Evolutionary conservation across 169 alveolate genomes (phyloP), one percentile per base, ranked within the genome.

Genomic region (Eimeria mitis): DNA sequence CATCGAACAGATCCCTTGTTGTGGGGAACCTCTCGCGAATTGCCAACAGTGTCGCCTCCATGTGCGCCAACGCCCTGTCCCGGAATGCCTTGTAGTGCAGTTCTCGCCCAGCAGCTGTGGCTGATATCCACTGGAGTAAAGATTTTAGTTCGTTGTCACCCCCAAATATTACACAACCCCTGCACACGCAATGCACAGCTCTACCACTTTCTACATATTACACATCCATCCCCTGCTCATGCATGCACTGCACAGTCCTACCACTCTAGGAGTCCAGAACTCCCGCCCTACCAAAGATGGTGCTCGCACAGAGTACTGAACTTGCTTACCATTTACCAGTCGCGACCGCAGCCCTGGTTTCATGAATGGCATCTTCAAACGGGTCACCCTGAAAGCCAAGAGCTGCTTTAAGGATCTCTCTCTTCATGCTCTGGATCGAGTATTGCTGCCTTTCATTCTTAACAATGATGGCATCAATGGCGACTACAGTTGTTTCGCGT

Each of bases 311-410:
- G 23, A 1, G 68, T 47, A 16, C 40, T 70, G 49, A 7, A 13
- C 83, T 7, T 40, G 54, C 89, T 76, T 42, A 90, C 95, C 95
- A 90, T 21, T 52, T 44, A 14, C 95, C 95, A 14, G 95, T 75
- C 7, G 95, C 95, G 42, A 90, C 89, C 83, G 70, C 56, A 7
- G 70, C 68, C 81, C 37, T 68, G 23, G 83, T 21, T 5, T 21
- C 65, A 23, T 54, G 47, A 25, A 76, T 56, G 44, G 34, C 61
- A 31, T 42, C 83, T 40, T 90, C 95, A 49, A 34, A 90, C 21
- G 95, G 95, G 95, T 90, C 95, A 9, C 95, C 95, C 61, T 90
- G 83, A 54, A 90, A 90, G 78, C 95, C 95, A 19, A 90, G 65
- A 19, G 79, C 81, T 19, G 95, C 95, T 71, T 90, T 90, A 40